Base-by-base conservation (phyloP, 176 grass and related monocot species). In the Luzula sylvatica region DNA sequence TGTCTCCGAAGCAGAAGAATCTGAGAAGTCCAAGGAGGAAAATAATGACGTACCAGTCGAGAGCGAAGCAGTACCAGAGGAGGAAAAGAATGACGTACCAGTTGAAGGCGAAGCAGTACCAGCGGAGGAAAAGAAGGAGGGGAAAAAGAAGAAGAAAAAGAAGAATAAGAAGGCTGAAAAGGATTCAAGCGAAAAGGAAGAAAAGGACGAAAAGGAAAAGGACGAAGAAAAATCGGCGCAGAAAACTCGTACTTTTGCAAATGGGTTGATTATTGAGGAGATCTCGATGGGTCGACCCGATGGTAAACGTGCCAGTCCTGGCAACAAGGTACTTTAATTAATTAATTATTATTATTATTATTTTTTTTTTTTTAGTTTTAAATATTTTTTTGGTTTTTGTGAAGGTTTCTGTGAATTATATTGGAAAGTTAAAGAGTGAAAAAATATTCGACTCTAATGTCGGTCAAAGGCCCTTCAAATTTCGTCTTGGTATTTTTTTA, bases 361-460 rank as follows among this genome's bases (percentile, higher is more conserved):
- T 4, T 35, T 35, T 7, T 9, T 35, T 35, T n/a, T 35, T 35
- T 35, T 35, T 4, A 35, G 7, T 35, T 35, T 4, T 35, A 35
- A 35, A 35, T 35, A 35, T 7, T 7, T 35, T 35, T 4, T 35
- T 35, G 9, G 5, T 7, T 35, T 35, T 2, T 35, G 30, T 65
- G 16, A 53, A 98, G 86, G 86, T 98, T 77, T 72, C 52, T 69
- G 72, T 98, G 16, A 83, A 56, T 29, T 98, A 98, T 64, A 77
- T 83, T 67, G 93, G 86, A 45, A 92, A 92, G 68, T 61, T 98
- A 58, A 71, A 83, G 75, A 90, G 75, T 70, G 93, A 85, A 68
- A 98, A 45, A 5, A 80, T 87, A 56, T 98, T 98, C 47, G 74
- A 98, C 72, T 98, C 86, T 8, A 98, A 76, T 29, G 68, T 74